Conservation (phyloP, 1,284 basidiomycete genomes). For the Ganoderma boninense region DNA sequence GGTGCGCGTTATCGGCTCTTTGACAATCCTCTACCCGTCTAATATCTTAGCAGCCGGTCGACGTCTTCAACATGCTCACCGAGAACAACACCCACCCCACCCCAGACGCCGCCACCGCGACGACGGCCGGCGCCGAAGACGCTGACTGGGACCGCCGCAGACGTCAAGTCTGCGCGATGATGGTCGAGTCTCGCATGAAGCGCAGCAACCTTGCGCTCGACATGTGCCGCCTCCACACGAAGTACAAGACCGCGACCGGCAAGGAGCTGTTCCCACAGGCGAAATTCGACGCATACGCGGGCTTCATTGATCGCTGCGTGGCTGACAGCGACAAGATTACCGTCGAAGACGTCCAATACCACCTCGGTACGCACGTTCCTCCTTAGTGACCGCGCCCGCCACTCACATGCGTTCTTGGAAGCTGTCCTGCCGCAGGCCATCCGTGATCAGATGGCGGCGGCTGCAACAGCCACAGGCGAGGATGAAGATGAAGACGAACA, state of each 20-base stretch:
- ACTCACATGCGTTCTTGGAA: background rate
- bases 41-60: background rate
- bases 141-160: background rate
- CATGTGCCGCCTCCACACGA: background rate
- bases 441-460: background rate
- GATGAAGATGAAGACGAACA: constrained; percentile 32
- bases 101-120: background rate
- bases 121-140: background rate
- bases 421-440: background rate
- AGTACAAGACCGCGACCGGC: background rate
- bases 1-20: background rate
- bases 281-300: background rate
- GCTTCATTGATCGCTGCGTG: background rate
- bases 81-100: background rate
- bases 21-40: background rate
- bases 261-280: background rate
- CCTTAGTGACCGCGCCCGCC: background rate
- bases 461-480: background rate
- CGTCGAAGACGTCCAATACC: no score
- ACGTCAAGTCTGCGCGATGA: background rate
- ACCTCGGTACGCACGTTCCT: background rate
- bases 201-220: background rate
- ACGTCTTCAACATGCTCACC: background rate
- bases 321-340: background rate
- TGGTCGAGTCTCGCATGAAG: background rate